Percentiles rank a stretch among this genome's conserved stretches.
phyloP scores from a whole-genome alignment of 2,329 filamentous ascomycete genomes.

The Fusarium tjaetaba region DNA sequence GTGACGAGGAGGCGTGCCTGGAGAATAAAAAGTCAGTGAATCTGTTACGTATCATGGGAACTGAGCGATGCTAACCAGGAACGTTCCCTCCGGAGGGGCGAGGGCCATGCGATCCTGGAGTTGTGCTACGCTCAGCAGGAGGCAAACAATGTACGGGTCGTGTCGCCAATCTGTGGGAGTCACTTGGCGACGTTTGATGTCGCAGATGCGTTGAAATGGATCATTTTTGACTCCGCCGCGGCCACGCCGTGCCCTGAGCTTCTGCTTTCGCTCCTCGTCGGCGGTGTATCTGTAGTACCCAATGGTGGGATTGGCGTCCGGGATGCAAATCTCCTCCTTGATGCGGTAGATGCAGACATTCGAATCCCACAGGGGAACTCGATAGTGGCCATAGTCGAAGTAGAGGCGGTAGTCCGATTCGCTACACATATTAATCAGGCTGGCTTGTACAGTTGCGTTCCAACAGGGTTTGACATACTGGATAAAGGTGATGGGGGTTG shows the following conservation, averaged over 20 bases:
- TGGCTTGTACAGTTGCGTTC: neutral
- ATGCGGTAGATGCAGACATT: fast-evolving
- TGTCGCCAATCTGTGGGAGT: neutral
- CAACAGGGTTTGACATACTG: fast-evolving
- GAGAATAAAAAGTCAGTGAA: neutral
- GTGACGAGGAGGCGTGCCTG: neutral
- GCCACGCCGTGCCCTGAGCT: fast-evolving
- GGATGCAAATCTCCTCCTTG: neutral
- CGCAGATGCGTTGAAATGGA: fast-evolving
- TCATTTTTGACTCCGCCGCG: neutral
- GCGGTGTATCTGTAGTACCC: neutral
- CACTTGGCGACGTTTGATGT: neutral
- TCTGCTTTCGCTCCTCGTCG: neutral
- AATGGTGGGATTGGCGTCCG: neutral
- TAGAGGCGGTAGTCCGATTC: no score
- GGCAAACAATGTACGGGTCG: neutral
- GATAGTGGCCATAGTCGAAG: neutral
- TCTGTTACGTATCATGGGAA: neutral
- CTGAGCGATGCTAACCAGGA: neutral
- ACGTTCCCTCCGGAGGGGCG: no score
- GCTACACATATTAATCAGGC: neutral
- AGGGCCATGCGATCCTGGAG: neutral
- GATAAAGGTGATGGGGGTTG: neutral
- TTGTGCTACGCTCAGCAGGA: neutral
- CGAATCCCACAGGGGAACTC: neutral